Evolutionary conservation across 208 protist genomes (phyloP), one percentile per base, ranked within the genome.

Genomic region (Leishmania gerbilli): DNA sequence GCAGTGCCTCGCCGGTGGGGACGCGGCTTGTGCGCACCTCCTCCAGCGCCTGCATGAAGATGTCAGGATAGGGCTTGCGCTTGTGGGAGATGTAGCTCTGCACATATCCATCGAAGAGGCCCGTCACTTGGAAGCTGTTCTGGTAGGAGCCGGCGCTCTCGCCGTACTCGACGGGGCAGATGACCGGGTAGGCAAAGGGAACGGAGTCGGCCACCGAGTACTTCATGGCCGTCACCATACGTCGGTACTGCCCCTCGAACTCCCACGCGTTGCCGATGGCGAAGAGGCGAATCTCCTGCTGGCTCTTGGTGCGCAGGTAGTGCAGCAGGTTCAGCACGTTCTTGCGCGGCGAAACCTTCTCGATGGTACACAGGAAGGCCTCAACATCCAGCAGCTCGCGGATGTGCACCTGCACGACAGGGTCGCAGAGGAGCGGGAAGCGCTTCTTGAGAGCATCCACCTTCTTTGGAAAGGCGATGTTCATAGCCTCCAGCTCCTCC

Each of bases 281-380:
- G 42, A 89, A 91, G 55, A 96, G 84, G 15, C 91, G 87, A 53
- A 96, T 93, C 84, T 96, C 90, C 74, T 94, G 90, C 71, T 96
- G 92, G 62, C 91, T 94, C 78, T 93, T 91, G 42, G 85, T 71
- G 45, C 90, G 92, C 60, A 96, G 82, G 75, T 93, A 96, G 84
- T 96, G 90, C 49, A 96, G 76, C 49, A 96, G 85, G 79, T 94
- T 94, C 69, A 96, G 81, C 74, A 96, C 92, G 71, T 96, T 96
- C 81, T 91, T 93, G n/a, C 92, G 89, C 31, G 86, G 90, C 15
- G 89, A 91, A 42, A 94, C 83, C 85, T 92, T 93, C 76, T 96
- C 92, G 24, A 96, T 78, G 21, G 89, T 92, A 82, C 90, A 94
- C 19, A 96, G 83, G 55, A 92, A 93, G 4, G 91, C 88, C 81